Conservation (phyloP, 2,329 filamentous ascomycete species). For the Penicillium nordicum region DNA sequence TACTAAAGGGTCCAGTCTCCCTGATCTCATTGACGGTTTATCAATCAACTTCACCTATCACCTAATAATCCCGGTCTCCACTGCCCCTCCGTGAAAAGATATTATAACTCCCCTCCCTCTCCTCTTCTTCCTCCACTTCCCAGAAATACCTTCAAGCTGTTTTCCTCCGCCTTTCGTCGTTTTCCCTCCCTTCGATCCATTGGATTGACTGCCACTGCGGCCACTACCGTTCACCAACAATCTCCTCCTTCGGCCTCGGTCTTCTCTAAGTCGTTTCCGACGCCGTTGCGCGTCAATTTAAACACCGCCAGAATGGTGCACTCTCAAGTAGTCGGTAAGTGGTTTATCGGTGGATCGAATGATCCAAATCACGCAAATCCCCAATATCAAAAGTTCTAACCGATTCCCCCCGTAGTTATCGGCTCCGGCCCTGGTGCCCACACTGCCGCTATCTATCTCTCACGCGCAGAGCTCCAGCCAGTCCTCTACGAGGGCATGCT, state of each 20-base stretch:
- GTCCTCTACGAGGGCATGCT: conserved; percentile 98
- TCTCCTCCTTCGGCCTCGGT: conserved; percentile 40
- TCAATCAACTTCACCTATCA: conserved; percentile 10
- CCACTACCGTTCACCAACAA: conserved; percentile 64
- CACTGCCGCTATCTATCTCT: conserved; percentile 94
- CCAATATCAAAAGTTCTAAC: conserved; percentile 14
- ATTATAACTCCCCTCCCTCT: conserved; percentile 7
- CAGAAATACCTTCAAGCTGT: conserved; percentile 74
- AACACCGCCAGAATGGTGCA: conserved; percentile 67
- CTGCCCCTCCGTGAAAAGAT: conserved; percentile 15
- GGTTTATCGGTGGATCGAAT: conserved; percentile 6
- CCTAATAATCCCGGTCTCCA: conserved; percentile 18
- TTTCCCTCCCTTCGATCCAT: conserved; percentile 65
- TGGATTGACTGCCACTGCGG: conserved; percentile 69
- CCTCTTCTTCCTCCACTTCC: conserved; percentile 11
- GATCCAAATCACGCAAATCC: background rate
- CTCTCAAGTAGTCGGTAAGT: conserved; percentile 83
- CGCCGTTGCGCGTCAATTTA: conserved; percentile 42
- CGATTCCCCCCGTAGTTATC: conserved; percentile 53
- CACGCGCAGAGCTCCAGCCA: conserved; percentile 89
- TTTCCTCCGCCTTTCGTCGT: conserved; percentile 76
- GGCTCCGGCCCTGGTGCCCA: conserved; percentile 97
- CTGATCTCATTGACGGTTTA: conserved; percentile 15
- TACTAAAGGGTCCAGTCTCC: conserved; percentile 2
- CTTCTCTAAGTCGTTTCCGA: conserved; percentile 34